A percentile compares a stretch with the other conserved stretches of the same genome.
These are phyloP conservation scores for Sutorius australiensis DNA, from an alignment of 768 basidiomycete species.

Conservation along the genomic window DNA sequence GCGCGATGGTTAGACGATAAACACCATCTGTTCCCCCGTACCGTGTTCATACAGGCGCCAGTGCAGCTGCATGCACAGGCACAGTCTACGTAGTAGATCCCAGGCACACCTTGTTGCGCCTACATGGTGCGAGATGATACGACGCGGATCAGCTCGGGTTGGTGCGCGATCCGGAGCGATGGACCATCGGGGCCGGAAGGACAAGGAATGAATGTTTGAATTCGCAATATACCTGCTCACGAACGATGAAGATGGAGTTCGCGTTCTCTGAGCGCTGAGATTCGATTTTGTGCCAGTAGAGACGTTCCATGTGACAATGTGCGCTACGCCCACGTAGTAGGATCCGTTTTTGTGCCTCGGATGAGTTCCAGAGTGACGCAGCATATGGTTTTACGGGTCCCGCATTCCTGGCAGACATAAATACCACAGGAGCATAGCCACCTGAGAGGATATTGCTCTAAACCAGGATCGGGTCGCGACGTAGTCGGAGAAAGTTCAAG, in stretches of 20 bases:
- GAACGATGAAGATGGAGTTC: neutral
- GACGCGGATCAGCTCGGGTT: neutral
- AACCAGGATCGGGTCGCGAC: neutral
- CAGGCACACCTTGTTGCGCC: neutral
- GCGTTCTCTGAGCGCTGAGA: neutral
- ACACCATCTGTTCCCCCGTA: neutral
- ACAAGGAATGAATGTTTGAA: neutral
- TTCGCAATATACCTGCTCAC: neutral
- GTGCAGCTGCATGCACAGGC: neutral
- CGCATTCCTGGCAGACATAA: neutral
- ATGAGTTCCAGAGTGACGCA: neutral
- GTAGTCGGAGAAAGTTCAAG: neutral
- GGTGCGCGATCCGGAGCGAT: neutral
- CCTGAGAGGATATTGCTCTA: neutral
- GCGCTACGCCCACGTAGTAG: too few relatives aligned
- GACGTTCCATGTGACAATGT: neutral
- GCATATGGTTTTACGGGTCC: neutral
- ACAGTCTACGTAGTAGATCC: neutral
- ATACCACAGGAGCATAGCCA: neutral
- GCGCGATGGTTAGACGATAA: neutral
- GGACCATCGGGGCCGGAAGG: neutral
- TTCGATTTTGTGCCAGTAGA: neutral
- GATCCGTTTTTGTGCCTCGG: neutral
- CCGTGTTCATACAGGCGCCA: neutral
- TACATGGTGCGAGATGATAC: neutral